These are phyloP conservation scores for Limonium bicolor DNA, from an alignment of 148 eudicot genomes.

Conservation along the genomic window DNA sequence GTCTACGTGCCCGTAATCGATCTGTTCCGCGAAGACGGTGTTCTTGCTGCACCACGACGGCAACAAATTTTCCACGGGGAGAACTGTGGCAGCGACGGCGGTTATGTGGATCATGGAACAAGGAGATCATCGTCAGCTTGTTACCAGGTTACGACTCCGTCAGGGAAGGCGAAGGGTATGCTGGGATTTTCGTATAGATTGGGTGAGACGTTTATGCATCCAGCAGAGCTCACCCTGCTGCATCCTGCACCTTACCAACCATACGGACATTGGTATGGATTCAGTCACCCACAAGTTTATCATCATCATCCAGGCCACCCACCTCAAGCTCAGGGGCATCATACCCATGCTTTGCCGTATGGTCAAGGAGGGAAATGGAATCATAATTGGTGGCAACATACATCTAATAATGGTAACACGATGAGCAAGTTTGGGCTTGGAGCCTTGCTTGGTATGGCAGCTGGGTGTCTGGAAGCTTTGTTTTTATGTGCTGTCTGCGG, in stretches of 20 bases:
- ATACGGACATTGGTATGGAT: background rate
- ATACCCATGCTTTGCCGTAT: background rate
- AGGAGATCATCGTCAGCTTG: background rate
- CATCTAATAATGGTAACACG: background rate
- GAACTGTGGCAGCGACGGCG: background rate
- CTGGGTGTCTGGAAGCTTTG: background rate
- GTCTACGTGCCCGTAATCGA: background rate
- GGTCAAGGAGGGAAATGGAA: background rate
- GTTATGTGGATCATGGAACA: background rate
- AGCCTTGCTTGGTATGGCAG: background rate
- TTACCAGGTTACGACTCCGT: background rate
- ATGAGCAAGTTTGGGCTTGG: background rate
- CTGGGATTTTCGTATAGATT: background rate
- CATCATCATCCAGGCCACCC: background rate
- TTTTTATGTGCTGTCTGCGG: background rate
- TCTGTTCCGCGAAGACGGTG: background rate
- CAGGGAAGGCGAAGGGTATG: background rate
- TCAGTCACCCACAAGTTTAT: background rate
- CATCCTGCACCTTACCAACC: no score
- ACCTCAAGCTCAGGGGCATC: background rate
- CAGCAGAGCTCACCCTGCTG: no score
- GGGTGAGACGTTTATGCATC: constrained; percentile 2
- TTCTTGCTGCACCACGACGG: no score
- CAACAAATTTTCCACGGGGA: no score
- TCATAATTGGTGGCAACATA: background rate